Percentiles rank a stretch among this genome's conserved stretches.
Evolutionary conservation across 2,329 filamentous ascomycete species (phyloP).

Genomic region (Thielaviopsis musarum): DNA sequence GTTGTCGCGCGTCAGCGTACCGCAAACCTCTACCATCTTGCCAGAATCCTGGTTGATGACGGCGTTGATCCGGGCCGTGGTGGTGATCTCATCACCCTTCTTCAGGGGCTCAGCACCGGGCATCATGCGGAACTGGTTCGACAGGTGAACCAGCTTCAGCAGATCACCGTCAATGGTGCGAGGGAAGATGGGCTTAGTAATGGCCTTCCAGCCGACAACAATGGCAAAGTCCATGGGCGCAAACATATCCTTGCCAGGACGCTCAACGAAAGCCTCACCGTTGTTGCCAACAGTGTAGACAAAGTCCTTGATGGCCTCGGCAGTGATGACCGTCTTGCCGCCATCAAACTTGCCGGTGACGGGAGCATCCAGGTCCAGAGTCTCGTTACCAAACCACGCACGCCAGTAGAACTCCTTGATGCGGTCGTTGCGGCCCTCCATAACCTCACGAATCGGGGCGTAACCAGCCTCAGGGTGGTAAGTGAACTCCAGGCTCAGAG

Average conservation of each 20-base stretch:
- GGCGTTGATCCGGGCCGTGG: conserved; percentile 89
- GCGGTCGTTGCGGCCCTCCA: conserved; percentile 87
- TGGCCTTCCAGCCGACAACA: conserved; percentile 97
- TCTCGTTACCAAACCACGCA: conserved; percentile 86
- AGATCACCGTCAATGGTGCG: conserved; percentile 90
- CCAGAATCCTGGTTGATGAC: conserved; percentile 96
- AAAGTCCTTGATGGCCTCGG: conserved; percentile 92
- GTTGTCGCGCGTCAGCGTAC: conserved; percentile 74
- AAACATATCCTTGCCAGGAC: conserved; percentile 82
- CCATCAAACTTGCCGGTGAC: conserved; percentile 83
- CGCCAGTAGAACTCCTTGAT: conserved; percentile 99
- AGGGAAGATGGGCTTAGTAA: conserved; percentile 98
- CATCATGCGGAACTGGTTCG: conserved; percentile 96
- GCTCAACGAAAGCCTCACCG: conserved; percentile 90
- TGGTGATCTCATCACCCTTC: conserved; percentile 85
- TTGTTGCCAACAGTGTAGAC: conserved; percentile 98
- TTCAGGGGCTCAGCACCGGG: conserved; percentile 87
- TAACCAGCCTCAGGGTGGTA: conserved; percentile 94
- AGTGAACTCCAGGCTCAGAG: conserved; percentile 71
- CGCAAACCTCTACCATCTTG: conserved; percentile 99
- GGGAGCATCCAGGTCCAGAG: conserved; percentile 64
- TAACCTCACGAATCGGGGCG: conserved; percentile 92
- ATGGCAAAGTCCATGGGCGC: conserved; percentile 99
- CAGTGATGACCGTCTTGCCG: conserved; percentile 70
- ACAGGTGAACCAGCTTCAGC: conserved; percentile 88